Conservation (phyloP, 176 grass and related monocot genomes). For the Cenchrus purpureus region DNA sequence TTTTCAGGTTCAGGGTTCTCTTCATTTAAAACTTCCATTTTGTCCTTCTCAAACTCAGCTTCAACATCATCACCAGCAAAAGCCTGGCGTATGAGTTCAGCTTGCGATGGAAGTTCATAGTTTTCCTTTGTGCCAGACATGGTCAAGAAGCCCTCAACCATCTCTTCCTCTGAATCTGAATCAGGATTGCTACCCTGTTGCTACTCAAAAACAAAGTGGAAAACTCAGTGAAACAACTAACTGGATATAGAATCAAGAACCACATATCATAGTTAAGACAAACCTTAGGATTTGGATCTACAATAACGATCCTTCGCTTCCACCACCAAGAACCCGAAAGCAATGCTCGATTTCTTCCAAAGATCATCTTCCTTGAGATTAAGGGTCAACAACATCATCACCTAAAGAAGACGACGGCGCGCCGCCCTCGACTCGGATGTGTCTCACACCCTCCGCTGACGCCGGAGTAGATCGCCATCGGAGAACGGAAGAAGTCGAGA, state of each 20-base stretch:
- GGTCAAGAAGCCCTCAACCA: constrained; percentile 84
- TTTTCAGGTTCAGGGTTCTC: constrained; percentile 98
- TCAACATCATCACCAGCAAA: constrained; percentile 99
- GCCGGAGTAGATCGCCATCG: too few relatives aligned
- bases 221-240: constrained; percentile 11
- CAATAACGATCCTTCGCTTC: neutral
- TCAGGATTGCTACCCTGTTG: constrained; percentile 51
- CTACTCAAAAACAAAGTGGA: constrained; percentile 36
- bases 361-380: too few relatives aligned
- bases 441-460: too few relatives aligned
- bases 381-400: too few relatives aligned
- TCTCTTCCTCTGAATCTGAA: constrained; percentile 82
- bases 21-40: constrained; percentile 74
- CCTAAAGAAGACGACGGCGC: too few relatives aligned
- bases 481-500: too few relatives aligned
- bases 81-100: constrained; percentile 77
- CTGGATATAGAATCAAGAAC: constrained; percentile 25
- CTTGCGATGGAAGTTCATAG: constrained; percentile 80
- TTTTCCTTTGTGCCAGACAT: constrained; percentile 47
- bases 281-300: constrained; percentile 51
- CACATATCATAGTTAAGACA: constrained; percentile 12
- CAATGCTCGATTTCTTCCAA: too few relatives aligned
- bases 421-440: too few relatives aligned
- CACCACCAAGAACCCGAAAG: too few relatives aligned
- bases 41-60: constrained; percentile 82